Base-by-base conservation (phyloP, 768 basidiomycete species). In the Lactarius vividus region DNA sequence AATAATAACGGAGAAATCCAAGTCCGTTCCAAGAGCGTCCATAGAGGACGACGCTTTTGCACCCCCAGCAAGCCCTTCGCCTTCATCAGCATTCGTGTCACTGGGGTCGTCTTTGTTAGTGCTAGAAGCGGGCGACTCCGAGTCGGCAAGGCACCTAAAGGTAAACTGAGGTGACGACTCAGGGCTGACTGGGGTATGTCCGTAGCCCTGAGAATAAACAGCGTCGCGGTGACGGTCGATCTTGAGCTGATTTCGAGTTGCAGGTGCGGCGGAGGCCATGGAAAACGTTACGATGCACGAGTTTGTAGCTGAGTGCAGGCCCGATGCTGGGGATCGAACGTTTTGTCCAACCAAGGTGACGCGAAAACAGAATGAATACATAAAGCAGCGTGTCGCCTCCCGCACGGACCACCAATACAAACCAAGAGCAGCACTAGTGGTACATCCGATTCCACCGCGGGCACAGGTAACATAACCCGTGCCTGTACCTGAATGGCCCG, bases 1-100 rank as follows among this genome's bases (percentile, higher is more conserved):
- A 46, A 90, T 80, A 57, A 89, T 77, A 20, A 92, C 85, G 0
- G 88, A 87, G 39, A 86, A 75, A 72, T 91, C 89, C 64, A 90
- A 83, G 64, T 91, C 86, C 57, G 88, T 86, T 89, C 89, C 91
- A 16, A 74, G 71, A 31, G 71, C 63, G 26, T 49, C 59, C 33
- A 49, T 57, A 52, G 42, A 56, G 8, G 66, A 37, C 20, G 40
- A 15, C 5, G 33, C 23, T 29, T 26, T 46, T 42, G 46, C 26
- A 37, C 16, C 23, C 11, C 42, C 56, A 4, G 37, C 11, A 10
- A 33, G 59, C 13, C 13, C 67, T 29, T 49, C 59, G 37, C 31
- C n/a, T 18, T 62, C 63, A 39, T 69, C 67, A 3, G 58, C 57
- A 33, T 46, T 69, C 23, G 62, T 49, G 1, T 68, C 69, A 46